A percentile compares a stretch with the other conserved stretches of the same genome.
Evolutionary conservation across 2,329 filamentous ascomycete genomes (phyloP).

Genomic region (Fusarium tricinctum): DNA sequence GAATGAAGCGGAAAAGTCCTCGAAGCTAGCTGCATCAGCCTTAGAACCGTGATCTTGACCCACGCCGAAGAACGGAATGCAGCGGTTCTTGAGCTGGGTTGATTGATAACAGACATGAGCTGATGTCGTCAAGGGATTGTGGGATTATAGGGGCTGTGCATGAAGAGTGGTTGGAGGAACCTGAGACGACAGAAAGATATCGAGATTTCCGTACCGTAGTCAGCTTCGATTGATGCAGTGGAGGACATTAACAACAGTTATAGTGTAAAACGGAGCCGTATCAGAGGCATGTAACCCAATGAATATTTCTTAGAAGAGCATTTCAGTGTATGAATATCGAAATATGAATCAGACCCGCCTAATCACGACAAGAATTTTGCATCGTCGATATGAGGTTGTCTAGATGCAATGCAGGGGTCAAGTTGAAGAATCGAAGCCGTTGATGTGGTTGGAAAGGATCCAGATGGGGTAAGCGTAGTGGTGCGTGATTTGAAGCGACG

Average conservation of each 20-base stretch:
- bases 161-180: not conserved
- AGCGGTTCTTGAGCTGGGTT: conserved; percentile 27
- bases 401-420: conserved; percentile 19
- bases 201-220: no score
- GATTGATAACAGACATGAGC: conserved; percentile 37
- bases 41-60: conserved; percentile 40
- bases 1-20: conserved; percentile 13
- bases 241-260: conserved; percentile 20
- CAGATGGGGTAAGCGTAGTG: conserved; percentile 21
- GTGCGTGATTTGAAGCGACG: conserved; percentile 21
- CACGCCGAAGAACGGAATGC: conserved; percentile 47
- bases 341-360: not conserved
- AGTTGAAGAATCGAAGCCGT: conserved; percentile 34
- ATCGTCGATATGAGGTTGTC: not conserved
- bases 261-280: conserved; percentile 4
- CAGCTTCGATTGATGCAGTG: not conserved
- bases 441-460: conserved; percentile 7
- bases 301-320: conserved; percentile 6
- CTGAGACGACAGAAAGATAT: not conserved
- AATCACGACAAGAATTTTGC: not conserved
- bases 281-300: conserved; percentile 33
- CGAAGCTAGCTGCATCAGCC: conserved; percentile 43
- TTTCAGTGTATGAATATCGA: not conserved
- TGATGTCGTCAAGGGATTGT: conserved; percentile 35
- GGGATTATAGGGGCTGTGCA: conserved; percentile 26